Conservation (phyloP, 305 asterid species). For the Solanum hybrid region DNA sequence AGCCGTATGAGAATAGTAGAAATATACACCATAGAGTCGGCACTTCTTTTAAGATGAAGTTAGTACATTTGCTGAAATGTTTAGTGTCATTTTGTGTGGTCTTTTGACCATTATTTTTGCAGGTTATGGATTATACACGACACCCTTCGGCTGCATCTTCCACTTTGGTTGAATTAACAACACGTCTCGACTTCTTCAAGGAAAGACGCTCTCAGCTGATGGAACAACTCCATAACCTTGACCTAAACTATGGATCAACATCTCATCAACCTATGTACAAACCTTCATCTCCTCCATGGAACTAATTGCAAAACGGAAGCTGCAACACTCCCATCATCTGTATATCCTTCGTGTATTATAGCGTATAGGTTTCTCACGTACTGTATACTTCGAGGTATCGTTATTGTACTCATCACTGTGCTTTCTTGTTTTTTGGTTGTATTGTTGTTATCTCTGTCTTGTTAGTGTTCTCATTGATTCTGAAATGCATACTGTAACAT, state of each 20-base stretch:
- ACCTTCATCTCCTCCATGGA: slow-evolving; percentile 90
- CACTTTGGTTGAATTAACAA: slow-evolving; percentile 73
- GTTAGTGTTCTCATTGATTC: background rate
- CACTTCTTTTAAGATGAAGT: background rate
- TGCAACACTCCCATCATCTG: slow-evolving; percentile 13
- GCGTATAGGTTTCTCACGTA: slow-evolving; percentile 14
- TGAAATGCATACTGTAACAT: background rate
- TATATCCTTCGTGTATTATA: slow-evolving; percentile 30
- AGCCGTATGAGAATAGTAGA: background rate
- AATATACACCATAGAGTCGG: background rate
- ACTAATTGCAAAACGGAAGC: slow-evolving; percentile 14
- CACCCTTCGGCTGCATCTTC: slow-evolving; percentile 65
- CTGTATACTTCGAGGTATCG: background rate
- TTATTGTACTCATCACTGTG: background rate
- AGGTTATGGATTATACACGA: slow-evolving; percentile 55
- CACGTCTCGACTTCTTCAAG: slow-evolving; percentile 93
- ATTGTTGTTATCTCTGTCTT: background rate
- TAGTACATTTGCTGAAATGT: background rate
- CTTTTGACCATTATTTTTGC: background rate
- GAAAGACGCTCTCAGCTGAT: slow-evolving; percentile 93
- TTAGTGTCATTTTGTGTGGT: background rate
- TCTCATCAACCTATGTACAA: slow-evolving; percentile 63
- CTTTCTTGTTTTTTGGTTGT: background rate
- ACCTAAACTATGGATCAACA: slow-evolving; percentile 55
- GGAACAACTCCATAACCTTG: slow-evolving; percentile 92